Base-by-base conservation (phyloP, 805 yeast genomes). In the Sugiyamaella mastotermitis region DNA sequence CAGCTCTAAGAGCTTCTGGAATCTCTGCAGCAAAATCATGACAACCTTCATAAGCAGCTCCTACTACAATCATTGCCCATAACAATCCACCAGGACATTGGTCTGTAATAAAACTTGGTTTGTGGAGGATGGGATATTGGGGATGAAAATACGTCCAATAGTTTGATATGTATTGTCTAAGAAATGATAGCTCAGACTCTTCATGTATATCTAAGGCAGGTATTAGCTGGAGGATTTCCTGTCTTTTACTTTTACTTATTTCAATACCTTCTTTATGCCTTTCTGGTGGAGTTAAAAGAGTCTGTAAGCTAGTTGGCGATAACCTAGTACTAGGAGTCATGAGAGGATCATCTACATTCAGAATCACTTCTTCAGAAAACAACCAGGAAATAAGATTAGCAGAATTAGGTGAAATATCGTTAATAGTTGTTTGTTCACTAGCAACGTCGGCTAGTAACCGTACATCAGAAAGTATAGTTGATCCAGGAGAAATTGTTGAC, bases 121-220 rank as follows among this genome's bases (percentile, higher is more conserved):
- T 63, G 52, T 78, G 85, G 18, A 79, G 56, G 26, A 78, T 63
- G 1, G 82, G 71, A 43, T 72, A 74, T 46, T 77, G 73, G 0
- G 77, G 74, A 50, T 78, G 80, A 49, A 75, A 77, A 10, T 68
- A 64, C 25, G 60, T 58, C 85, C 85, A 79, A 52, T 75, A 79
- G 21, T 44, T 40, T 4, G 43, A 40, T 33, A 57, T 46, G 39
- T 50, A 56, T 9, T 32, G 19, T 49, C 59, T 44, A 51, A 63
- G 26, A 58, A 47, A 48, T 6, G 18, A 11, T 11, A 20, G 11
- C 46, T 35, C 69, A 38, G 45, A 58, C 60, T 44, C 63, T 58
- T 21, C 60, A 22, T 39, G 49, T 7, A 17, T 6, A 10, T 6
- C 10, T 6, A 17, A 14, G 10, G 14, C 8, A 38, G 57, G 57